Conservation (phyloP, 192 early-diverging fungal genomes). For the Umbelopsis vinacea region DNA sequence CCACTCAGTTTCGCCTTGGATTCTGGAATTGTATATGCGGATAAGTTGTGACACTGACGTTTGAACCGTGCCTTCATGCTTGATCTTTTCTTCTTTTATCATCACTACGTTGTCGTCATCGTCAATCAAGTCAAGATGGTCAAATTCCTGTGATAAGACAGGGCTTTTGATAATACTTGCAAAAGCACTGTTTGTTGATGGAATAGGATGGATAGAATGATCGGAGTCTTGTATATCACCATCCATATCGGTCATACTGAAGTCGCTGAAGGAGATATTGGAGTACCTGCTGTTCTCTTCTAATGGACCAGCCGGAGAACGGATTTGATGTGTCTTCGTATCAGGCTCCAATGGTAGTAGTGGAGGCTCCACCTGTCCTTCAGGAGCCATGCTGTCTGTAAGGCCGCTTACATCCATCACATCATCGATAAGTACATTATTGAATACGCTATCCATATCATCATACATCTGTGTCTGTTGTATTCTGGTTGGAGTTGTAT, state of each 20-base stretch:
- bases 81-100: constrained; percentile 11
- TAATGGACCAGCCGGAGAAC: not conserved
- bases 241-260: not conserved
- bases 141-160: constrained; percentile 1
- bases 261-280: not conserved
- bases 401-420: not conserved
- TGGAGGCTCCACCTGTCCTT: not conserved
- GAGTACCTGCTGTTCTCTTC: not conserved
- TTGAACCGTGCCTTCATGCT: not conserved
- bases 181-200: not conserved
- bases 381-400: not conserved
- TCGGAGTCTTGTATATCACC: not conserved
- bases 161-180: not conserved
- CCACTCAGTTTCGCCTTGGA: not conserved
- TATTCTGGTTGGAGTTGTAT: too few species aligned
- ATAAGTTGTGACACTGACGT: not conserved
- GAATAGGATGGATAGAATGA: not conserved
- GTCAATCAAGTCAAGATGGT: not conserved
- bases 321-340: not conserved
- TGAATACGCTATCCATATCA: constrained; percentile 11
- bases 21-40: not conserved
- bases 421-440: not conserved
- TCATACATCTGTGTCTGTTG: not conserved
- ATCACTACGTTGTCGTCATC: not conserved
- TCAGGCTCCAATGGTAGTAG: not conserved